These are phyloP conservation scores for Agaricus sinodeliciosus DNA, from an alignment of 768 basidiomycete species.

Conservation along the genomic window DNA sequence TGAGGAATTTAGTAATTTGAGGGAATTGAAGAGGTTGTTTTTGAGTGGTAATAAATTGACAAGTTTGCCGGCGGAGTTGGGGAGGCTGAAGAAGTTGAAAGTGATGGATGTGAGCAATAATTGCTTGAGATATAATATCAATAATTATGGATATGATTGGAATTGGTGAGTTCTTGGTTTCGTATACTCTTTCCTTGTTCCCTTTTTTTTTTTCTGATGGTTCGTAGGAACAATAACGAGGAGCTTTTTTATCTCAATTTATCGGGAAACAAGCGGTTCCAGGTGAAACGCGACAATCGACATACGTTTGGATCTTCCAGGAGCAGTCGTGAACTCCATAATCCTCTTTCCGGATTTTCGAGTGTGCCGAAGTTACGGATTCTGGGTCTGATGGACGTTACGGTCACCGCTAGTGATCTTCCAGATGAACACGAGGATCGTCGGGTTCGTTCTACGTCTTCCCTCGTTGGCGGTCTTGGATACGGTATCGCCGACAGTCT, in stretches of 20 bases:
- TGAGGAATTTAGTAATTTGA: constrained; percentile 80
- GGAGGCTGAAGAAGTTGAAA: constrained; percentile 69
- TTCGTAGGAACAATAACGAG: constrained; percentile 88
- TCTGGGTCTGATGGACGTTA: constrained; percentile 97
- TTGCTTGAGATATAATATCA: constrained; percentile 91
- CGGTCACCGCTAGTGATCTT: constrained; percentile 64
- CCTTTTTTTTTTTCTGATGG: background rate
- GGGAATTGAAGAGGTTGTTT: constrained; percentile 66
- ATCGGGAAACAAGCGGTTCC: constrained; percentile 93
- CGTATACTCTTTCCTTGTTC: background rate
- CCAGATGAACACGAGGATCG: constrained; percentile 85
- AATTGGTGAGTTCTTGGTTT: constrained; percentile 69
- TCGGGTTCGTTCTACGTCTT: constrained; percentile 85
- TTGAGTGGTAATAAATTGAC: constrained; percentile 92
- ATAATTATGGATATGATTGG: constrained; percentile 99
- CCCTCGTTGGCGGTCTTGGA: constrained; percentile 85
- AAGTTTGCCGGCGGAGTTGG: constrained; percentile 86
- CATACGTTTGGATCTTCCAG: constrained; percentile 35
- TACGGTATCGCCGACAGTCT: constrained; percentile 96
- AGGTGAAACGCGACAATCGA: constrained; percentile 56
- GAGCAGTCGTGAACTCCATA: constrained; percentile 26
- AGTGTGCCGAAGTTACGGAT: constrained; percentile 80
- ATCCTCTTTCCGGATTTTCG: constrained; percentile 74
- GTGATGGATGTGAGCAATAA: constrained; percentile 94
- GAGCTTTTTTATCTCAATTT: constrained; percentile 91